These are phyloP conservation scores for Fusarium sp. DNA, from an alignment of 2,329 filamentous ascomycete genomes.

Conservation along the genomic window DNA sequence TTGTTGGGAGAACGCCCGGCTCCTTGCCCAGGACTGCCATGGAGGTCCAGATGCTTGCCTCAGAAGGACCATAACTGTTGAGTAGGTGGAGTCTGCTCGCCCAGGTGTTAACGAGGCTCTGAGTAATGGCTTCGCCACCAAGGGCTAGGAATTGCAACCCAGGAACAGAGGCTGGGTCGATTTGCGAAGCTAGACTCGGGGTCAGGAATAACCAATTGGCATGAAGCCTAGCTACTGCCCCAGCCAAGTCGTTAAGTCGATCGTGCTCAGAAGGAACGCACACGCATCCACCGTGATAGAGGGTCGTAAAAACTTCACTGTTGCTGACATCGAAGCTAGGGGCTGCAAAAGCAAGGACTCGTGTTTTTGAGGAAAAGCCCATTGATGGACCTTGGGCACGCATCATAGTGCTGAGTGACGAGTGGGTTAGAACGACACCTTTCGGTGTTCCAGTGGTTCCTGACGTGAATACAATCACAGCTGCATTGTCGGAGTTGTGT, in stretches of 20 bases:
- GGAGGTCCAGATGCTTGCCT: slow-evolving; percentile 12
- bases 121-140: slow-evolving; percentile 11
- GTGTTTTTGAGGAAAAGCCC: slow-evolving; percentile 9
- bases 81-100: slow-evolving; percentile 7
- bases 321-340: slow-evolving; percentile 10
- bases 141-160: slow-evolving; percentile 5
- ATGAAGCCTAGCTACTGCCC: slow-evolving; percentile 20
- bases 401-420: slow-evolving; percentile 21
- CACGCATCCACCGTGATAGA: slow-evolving; percentile 5
- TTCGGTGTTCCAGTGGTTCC: slow-evolving; percentile 9
- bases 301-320: slow-evolving; percentile 5
- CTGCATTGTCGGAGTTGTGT: slow-evolving; percentile 10
- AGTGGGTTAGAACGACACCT: slow-evolving; percentile 9
- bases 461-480: slow-evolving; percentile 14
- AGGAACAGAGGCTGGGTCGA: slow-evolving; percentile 11
- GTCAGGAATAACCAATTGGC: slow-evolving; percentile 38
- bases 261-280: slow-evolving; percentile 42
- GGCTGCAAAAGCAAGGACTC: slow-evolving; percentile 12
- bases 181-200: slow-evolving; percentile 26
- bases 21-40: slow-evolving; percentile 9
- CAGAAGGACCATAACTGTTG: slow-evolving; percentile 11
- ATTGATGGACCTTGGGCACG: slow-evolving; percentile 14
- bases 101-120: slow-evolving; percentile 3
- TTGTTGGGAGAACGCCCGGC: slow-evolving; percentile 4
- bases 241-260: slow-evolving; percentile 51